phyloP scores from a whole-genome alignment of 352 stramenopile genomes.

The Globisporangium cederbergense region DNA sequence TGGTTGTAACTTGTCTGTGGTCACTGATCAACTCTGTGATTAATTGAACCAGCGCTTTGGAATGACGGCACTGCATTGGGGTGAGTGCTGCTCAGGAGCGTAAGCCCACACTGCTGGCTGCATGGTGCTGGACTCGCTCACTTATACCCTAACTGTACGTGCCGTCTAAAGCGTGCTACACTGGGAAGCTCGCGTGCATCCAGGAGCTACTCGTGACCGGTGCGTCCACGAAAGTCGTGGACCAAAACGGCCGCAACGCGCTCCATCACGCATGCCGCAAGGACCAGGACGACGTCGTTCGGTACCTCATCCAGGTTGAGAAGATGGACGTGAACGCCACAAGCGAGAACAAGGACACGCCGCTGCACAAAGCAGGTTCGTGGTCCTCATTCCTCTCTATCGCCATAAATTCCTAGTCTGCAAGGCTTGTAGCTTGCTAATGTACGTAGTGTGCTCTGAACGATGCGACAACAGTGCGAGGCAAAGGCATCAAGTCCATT shows the following conservation, averaged over 20 bases:
- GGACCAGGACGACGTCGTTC: constrained; percentile 62
- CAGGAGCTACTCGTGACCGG: constrained; percentile 53
- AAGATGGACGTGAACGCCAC: constrained; percentile 55
- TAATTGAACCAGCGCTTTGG: constrained; percentile 50
- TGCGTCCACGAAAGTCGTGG: constrained; percentile 30
- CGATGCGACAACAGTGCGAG: constrained; percentile 22
- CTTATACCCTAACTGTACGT: background rate
- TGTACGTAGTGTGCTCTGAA: background rate
- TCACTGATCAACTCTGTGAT: background rate
- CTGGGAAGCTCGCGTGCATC: constrained; percentile 48
- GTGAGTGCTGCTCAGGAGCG: constrained; percentile 22
- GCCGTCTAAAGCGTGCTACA: constrained; percentile 41
- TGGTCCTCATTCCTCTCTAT: background rate
- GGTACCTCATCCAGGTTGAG: constrained; percentile 39
- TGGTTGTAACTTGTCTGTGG: background rate
- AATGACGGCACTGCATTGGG: constrained; percentile 80
- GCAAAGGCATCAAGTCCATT: constrained; percentile 53
- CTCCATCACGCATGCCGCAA: constrained; percentile 77
- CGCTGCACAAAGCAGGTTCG: constrained; percentile 75
- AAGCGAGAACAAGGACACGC: constrained; percentile 73
- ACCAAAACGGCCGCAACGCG: constrained; percentile 62
- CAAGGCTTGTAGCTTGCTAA: background rate
- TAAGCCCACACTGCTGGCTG: background rate
- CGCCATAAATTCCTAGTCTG: no score
- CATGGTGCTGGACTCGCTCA: background rate